These are phyloP conservation scores for Amphirosellinia nigrospora DNA, from an alignment of 495 filamentous ascomycete species.

Conservation along the genomic window DNA sequence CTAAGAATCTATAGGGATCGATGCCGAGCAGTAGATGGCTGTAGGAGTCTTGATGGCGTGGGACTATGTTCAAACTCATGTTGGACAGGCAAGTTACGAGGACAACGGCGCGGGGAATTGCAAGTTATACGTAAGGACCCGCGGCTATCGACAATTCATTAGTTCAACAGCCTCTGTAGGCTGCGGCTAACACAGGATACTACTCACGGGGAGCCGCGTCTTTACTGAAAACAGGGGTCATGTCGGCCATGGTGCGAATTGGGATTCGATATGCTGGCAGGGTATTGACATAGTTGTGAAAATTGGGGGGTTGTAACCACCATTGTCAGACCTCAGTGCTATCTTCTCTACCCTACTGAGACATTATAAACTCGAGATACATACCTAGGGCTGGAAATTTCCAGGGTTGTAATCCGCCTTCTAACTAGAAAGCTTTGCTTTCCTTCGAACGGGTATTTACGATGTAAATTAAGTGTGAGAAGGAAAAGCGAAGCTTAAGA, in stretches of 20 bases:
- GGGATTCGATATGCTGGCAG: conserved; percentile 14
- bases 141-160: conserved; percentile 47
- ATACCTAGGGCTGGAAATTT: too few relatives aligned
- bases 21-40: conserved; percentile 90
- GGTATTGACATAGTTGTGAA: too few relatives aligned
- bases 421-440: too few relatives aligned
- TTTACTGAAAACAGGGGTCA: conserved; percentile 55
- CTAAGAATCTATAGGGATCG: conserved; percentile 79
- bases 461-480: too few relatives aligned
- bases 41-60: conserved; percentile 86
- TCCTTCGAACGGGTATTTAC: too few relatives aligned
- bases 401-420: too few relatives aligned
- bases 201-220: conserved; percentile 60
- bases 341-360: too few relatives aligned
- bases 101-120: neutral
- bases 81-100: conserved; percentile 6
- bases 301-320: too few relatives aligned
- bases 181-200: conserved; percentile 22
- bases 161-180: conserved; percentile 23
- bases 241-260: conserved; percentile 52
- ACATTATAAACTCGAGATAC: too few relatives aligned
- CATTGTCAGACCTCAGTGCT: too few relatives aligned
- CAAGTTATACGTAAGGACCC: conserved; percentile 59
- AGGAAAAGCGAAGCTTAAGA: too few relatives aligned
- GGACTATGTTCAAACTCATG: conserved; percentile 60